Conservation (phyloP, 345 rosid genomes). For the Dipteronia sinensis region DNA sequence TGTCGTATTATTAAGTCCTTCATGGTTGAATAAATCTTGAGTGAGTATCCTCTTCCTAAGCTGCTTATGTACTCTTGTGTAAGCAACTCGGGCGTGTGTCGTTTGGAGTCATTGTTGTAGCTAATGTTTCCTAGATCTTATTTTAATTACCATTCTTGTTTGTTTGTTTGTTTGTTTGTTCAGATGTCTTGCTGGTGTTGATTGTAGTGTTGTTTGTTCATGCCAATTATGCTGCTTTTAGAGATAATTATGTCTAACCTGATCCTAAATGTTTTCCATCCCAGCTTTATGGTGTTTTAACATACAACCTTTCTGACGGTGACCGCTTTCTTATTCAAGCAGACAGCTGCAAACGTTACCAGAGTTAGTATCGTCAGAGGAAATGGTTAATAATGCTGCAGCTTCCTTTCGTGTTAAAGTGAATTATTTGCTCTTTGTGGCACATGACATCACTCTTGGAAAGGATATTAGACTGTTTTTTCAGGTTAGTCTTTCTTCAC, state of each 20-base stretch:
- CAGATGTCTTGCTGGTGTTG: conserved; percentile 72
- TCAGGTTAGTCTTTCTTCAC: conserved; percentile 31
- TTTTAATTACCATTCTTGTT: no score
- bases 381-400: conserved; percentile 61
- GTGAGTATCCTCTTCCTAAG: no score
- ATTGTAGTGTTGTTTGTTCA: conserved; percentile 52
- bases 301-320: neutral
- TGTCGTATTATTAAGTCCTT: no score
- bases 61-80: no score
- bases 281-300: neutral
- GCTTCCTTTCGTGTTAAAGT: conserved; percentile 60
- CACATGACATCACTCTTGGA: conserved; percentile 64
- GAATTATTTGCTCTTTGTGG: conserved; percentile 54
- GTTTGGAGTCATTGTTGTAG: no score
- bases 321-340: conserved; percentile 14
- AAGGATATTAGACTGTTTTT: conserved; percentile 61
- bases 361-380: conserved; percentile 59
- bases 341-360: conserved; percentile 46
- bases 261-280: neutral
- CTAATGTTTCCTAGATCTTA: no score
- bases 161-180: conserved; percentile 74
- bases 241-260: conserved; percentile 48
- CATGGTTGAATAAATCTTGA: no score
- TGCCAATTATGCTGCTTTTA: conserved; percentile 61
- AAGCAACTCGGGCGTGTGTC: no score